Percentiles rank a stretch among this genome's conserved stretches.
These are phyloP conservation scores for Leishmania tarentolae DNA, from an alignment of 208 protist genomes.

Conservation along the genomic window DNA sequence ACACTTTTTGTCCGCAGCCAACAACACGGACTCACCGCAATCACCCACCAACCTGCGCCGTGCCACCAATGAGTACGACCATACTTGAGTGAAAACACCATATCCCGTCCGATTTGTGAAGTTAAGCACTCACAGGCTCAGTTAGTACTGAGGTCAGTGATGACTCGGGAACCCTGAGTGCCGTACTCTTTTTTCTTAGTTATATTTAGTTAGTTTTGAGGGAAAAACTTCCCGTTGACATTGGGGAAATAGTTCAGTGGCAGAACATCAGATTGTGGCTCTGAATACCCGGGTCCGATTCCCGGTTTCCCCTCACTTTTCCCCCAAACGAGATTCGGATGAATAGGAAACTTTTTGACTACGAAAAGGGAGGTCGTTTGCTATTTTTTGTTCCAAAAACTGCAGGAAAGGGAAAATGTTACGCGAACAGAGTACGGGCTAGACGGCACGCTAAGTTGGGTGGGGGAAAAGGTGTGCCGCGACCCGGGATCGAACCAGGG, in stretches of 20 bases:
- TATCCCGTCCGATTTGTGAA: conserved; percentile 50
- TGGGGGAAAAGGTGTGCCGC: conserved; percentile 60
- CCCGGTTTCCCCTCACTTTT: conserved; percentile 79
- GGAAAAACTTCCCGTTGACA: neutral
- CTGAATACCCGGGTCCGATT: conserved; percentile 87
- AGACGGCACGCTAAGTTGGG: too few species aligned
- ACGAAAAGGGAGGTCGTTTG: neutral
- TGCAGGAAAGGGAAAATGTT: too few species aligned
- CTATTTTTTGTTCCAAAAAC: neutral
- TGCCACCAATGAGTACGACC: conserved; percentile 30
- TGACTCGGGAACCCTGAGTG: conserved; percentile 16
- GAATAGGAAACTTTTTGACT: neutral
- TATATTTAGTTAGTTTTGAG: neutral
- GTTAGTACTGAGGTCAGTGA: conserved; percentile 32
- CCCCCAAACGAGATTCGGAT: conserved; percentile 51
- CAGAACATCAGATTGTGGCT: conserved; percentile 90
- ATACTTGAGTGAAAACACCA: conserved; percentile 47
- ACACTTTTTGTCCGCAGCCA: conserved; percentile 25
- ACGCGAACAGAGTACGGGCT: too few species aligned
- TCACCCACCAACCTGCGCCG: too few species aligned
- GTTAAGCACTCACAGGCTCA: conserved; percentile 43
- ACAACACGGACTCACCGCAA: fast-evolving
- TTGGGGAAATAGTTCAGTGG: conserved; percentile 83
- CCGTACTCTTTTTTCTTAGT: neutral
- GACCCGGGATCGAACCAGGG: conserved; percentile 88